Evolutionary conservation across 2,329 filamentous ascomycete species (phyloP).

Genomic region (Verticillium dahliae): DNA sequence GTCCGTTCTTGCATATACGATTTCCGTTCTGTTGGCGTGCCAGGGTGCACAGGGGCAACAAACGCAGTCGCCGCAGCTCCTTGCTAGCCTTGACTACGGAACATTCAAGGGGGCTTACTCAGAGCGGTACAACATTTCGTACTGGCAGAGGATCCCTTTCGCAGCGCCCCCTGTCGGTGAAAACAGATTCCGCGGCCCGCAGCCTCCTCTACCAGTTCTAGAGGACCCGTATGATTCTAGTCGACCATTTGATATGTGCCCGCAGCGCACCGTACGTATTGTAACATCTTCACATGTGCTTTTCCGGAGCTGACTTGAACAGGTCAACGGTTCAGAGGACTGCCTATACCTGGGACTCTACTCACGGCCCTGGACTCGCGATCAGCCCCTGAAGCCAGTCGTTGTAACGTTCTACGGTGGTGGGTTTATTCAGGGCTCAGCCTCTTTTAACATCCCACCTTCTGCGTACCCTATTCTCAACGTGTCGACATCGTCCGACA

Average conservation of each 20-base stretch:
- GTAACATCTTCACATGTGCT: not conserved
- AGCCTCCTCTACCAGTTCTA: slow-evolving; percentile 41
- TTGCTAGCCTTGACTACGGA: slow-evolving; percentile 38
- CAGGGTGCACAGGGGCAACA: not conserved
- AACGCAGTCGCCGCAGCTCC: slow-evolving; percentile 16
- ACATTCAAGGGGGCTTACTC: slow-evolving; percentile 47
- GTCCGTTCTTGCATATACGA: not conserved
- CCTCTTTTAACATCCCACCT: slow-evolving; percentile 48
- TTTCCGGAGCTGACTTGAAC: not conserved
- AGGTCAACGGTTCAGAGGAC: slow-evolving; percentile 49
- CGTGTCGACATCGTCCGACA: slow-evolving; percentile 41
- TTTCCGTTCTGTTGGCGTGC: not conserved
- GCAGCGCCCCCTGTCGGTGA: slow-evolving; percentile 49
- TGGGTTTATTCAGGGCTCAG: slow-evolving; percentile 52
- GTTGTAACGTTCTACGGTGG: slow-evolving; percentile 57
- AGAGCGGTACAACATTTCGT: slow-evolving; percentile 46
- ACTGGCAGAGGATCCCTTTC: slow-evolving; percentile 56
- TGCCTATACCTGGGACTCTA: slow-evolving; percentile 57
- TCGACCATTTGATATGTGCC: slow-evolving; percentile 50
- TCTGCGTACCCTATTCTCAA: slow-evolving; percentile 52
- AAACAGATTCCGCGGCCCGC: slow-evolving; percentile 55
- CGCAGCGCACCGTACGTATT: slow-evolving; percentile 41
- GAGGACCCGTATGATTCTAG: slow-evolving; percentile 48
- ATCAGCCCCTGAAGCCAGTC: slow-evolving; percentile 44
- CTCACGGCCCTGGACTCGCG: slow-evolving; percentile 44